phyloP scores from a whole-genome alignment of 306 rosid genomes.

The Quercus rubra region DNA sequence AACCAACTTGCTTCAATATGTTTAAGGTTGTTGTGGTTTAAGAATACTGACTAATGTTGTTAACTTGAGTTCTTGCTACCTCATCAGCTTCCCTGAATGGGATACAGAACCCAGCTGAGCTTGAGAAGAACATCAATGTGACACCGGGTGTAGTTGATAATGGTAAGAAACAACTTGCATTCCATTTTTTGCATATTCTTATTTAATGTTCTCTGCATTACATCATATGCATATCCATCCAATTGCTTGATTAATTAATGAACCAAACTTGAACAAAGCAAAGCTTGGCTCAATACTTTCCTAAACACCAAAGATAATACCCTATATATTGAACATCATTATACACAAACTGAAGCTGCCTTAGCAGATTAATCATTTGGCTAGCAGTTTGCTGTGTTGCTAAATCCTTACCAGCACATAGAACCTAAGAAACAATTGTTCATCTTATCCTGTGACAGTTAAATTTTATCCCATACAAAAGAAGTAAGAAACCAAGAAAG shows the following conservation, averaged over 20 bases:
- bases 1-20: no score
- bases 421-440: constrained; percentile 43
- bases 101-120: constrained; percentile 14
- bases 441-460: background rate
- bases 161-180: background rate
- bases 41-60: background rate
- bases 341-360: constrained; percentile 61
- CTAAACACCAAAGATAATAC: no score
- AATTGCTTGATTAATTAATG: no score
- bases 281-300: no score
- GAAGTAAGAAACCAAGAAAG: background rate
- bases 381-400: constrained; percentile 85
- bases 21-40: background rate
- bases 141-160: constrained; percentile 16
- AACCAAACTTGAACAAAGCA: no score
- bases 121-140: constrained; percentile 17
- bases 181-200: background rate
- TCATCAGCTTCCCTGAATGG: constrained; percentile 8
- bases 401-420: constrained; percentile 87
- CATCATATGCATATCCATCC: background rate
- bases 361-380: constrained; percentile 72
- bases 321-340: no score
- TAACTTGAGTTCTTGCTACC: background rate
- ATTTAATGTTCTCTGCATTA: background rate
- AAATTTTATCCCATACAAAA: background rate